A percentile compares a stretch with the other conserved stretches of the same genome.
Conservation (phyloP, 1,284 basidiomycete genomes). For the Lentinula novae-zelandiae region DNA sequence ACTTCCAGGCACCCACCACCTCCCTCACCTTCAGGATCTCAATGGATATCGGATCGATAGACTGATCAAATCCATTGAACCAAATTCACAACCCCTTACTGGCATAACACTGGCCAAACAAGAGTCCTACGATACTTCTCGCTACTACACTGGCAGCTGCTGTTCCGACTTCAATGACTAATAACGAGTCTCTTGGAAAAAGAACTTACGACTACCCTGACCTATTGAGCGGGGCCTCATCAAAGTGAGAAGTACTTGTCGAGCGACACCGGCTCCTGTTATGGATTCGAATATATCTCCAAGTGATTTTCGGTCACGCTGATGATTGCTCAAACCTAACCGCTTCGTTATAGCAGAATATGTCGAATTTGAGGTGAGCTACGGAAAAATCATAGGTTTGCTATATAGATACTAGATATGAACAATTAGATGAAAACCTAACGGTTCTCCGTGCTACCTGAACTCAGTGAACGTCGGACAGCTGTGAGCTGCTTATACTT, state of each 20-base stretch:
- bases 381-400: neutral
- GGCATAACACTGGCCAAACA: too few relatives aligned
- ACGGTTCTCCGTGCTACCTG: conserved; percentile 16
- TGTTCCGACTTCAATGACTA: neutral
- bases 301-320: conserved; percentile 18
- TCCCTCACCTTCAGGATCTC: too few relatives aligned
- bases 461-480: neutral
- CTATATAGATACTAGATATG: neutral
- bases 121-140: too few relatives aligned
- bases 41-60: too few relatives aligned
- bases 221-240: neutral
- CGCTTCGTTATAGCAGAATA: conserved; percentile 26
- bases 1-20: too few relatives aligned
- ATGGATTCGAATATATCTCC: conserved; percentile 27
- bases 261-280: conserved; percentile 21
- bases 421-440: neutral
- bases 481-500: too few relatives aligned
- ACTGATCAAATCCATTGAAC: too few relatives aligned
- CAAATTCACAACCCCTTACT: too few relatives aligned
- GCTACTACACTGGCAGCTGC: neutral
- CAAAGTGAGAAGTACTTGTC: conserved; percentile 10
- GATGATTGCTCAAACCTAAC: conserved; percentile 17
- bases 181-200: neutral
- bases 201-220: neutral
- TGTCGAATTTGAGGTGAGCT: conserved; percentile 23